phyloP scores from a whole-genome alignment of 139 green algal species.

The Microglena sp. region DNA sequence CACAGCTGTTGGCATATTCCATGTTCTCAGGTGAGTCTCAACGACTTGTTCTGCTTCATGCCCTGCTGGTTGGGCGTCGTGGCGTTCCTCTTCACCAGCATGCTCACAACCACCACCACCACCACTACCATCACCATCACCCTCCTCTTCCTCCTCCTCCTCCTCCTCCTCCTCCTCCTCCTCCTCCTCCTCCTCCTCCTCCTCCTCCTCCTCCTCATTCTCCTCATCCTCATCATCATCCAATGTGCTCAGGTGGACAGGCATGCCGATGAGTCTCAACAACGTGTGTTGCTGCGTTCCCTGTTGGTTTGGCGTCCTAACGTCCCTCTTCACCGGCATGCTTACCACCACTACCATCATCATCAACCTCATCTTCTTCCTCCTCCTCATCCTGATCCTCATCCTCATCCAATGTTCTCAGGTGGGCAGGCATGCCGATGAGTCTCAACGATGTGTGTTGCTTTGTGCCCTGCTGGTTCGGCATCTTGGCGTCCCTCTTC shows the following conservation, averaged over 20 bases:
- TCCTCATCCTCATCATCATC: no score
- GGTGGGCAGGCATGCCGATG: conserved; percentile 1
- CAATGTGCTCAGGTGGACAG: no score
- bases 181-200: not conserved
- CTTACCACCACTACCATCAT: not conserved
- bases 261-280: not conserved
- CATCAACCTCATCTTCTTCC: not conserved
- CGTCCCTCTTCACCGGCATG: not conserved
- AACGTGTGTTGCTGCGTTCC: not conserved
- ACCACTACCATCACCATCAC: not conserved
- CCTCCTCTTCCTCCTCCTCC: not conserved
- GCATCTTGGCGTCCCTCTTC: not conserved
- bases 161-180: not conserved
- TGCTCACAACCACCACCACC: not conserved
- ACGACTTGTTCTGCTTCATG: not conserved
- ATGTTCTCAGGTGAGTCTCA: not conserved
- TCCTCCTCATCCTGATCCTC: not conserved
- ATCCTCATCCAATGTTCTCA: no score
- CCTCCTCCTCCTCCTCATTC: not conserved
- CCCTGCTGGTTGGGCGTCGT: not conserved
- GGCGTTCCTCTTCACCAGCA: not conserved
- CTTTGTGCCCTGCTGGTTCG: not conserved
- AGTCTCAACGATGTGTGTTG: not conserved
- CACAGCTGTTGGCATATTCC: conserved; percentile 31
- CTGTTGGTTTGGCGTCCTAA: not conserved